phyloP scores from a whole-genome alignment of 2,329 filamentous ascomycete species.

The Rhynchosporium secalis region DNA sequence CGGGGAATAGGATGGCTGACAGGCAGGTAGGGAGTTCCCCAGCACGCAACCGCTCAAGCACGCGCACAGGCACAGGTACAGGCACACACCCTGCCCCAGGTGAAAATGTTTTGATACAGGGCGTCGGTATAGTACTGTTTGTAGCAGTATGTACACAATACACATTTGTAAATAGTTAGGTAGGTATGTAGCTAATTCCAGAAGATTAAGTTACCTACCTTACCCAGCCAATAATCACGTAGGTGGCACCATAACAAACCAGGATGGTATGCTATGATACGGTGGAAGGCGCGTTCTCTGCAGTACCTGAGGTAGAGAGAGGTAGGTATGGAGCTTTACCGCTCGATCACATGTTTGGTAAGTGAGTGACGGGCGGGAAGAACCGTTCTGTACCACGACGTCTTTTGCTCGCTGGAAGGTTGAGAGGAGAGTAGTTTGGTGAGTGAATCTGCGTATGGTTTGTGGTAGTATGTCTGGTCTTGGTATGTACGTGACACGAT shows the following conservation, averaged over 20 bases:
- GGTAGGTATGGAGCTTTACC: neutral
- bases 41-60: neutral
- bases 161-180: too few relatives aligned
- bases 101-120: neutral
- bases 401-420: too few relatives aligned
- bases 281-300: neutral
- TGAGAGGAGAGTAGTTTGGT: too few relatives aligned
- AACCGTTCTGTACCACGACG: neutral
- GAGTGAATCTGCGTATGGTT: too few relatives aligned
- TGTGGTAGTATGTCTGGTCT: too few relatives aligned
- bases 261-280: neutral
- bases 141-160: neutral
- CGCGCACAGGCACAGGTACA: neutral
- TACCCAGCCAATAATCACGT: slow-evolving; percentile 14
- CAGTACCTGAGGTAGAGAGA: too few relatives aligned
- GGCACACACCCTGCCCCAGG: too few relatives aligned
- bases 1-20: neutral
- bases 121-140: neutral
- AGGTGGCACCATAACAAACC: slow-evolving; percentile 19
- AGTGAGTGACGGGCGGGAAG: neutral
- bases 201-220: too few relatives aligned
- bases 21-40: neutral
- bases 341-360: neutral
- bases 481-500: too few relatives aligned
- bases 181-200: too few relatives aligned